phyloP scores from a whole-genome alignment of 78 protist species.

The Dictyostelium firmibasis region DNA sequence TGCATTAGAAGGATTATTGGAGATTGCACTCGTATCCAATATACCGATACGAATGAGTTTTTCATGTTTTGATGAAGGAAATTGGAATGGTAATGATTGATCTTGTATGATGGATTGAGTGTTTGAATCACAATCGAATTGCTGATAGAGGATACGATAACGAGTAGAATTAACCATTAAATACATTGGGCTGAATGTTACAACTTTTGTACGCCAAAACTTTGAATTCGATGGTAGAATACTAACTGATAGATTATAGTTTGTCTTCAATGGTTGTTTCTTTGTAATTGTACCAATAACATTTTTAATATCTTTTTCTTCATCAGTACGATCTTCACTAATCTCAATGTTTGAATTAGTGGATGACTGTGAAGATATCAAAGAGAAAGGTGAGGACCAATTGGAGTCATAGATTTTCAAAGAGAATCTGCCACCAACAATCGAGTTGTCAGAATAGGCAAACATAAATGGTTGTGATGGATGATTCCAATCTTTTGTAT shows the following conservation, averaged over 20 bases:
- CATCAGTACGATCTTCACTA: slow-evolving; percentile 33
- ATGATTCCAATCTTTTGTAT: slow-evolving; percentile 42
- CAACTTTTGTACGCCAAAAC: slow-evolving; percentile 52
- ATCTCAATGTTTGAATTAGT: slow-evolving; percentile 29
- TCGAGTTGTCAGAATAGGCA: slow-evolving; percentile 33
- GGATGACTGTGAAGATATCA: background rate
- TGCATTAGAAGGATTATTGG: background rate
- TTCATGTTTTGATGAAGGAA: slow-evolving; percentile 29
- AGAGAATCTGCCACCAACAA: slow-evolving; percentile 49
- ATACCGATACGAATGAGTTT: slow-evolving; percentile 48
- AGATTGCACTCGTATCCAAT: background rate
- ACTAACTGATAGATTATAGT: slow-evolving; percentile 32
- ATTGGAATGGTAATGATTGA: slow-evolving; percentile 66
- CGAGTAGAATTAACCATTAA: slow-evolving; percentile 36
- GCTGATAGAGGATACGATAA: slow-evolving; percentile 22
- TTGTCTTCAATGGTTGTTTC: slow-evolving; percentile 6
- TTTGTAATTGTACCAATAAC: background rate
- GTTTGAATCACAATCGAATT: slow-evolving; percentile 39
- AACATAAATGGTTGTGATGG: slow-evolving; percentile 72
- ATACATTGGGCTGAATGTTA: slow-evolving; percentile 57
- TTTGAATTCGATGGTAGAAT: slow-evolving; percentile 39
- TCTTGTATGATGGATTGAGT: slow-evolving; percentile 33
- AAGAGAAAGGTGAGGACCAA: slow-evolving; percentile 64
- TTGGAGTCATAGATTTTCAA: slow-evolving; percentile 35
- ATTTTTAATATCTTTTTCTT: slow-evolving; percentile 42